Evolutionary conservation across 2,329 filamentous ascomycete species (phyloP).

Genomic region (Colletotrichum agaves): DNA sequence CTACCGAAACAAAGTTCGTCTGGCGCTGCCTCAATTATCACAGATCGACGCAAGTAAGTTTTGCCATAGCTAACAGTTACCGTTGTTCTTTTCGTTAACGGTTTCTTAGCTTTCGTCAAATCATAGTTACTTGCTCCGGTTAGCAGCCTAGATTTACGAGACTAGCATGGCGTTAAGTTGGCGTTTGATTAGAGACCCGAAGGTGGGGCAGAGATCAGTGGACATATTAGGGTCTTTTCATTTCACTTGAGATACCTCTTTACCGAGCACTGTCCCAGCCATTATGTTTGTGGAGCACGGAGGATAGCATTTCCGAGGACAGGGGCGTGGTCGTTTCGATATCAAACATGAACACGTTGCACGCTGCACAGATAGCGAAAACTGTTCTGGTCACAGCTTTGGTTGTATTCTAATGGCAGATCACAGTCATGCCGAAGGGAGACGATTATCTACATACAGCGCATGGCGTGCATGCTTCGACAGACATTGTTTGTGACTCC

Average conservation of each 20-base stretch:
- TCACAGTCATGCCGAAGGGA: constrained; percentile 29
- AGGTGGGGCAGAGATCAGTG: neutral
- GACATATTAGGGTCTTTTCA: constrained; percentile 11
- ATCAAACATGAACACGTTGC: constrained; percentile 5
- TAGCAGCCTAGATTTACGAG: constrained; percentile 25
- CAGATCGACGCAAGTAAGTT: constrained; percentile 98
- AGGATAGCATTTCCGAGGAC: constrained; percentile 15
- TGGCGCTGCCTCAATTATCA: constrained; percentile 86
- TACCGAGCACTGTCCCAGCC: neutral
- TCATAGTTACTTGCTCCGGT: constrained; percentile 26
- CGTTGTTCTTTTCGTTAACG: constrained; percentile 5
- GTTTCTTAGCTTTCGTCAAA: constrained; percentile 36
- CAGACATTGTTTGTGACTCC: constrained; percentile 4
- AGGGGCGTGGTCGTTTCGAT: constrained; percentile 18
- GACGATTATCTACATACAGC: constrained; percentile 30
- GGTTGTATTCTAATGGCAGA: constrained; percentile 36
- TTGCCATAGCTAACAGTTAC: no score
- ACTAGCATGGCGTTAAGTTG: constrained; percentile 32
- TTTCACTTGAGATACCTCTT: constrained; percentile 27
- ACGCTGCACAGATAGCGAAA: neutral
- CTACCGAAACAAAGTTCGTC: constrained; percentile 91
- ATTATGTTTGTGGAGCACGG: neutral
- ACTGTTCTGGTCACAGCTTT: constrained; percentile 25
- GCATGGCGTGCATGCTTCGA: constrained; percentile 13
- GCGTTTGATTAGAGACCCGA: constrained; percentile 23